A percentile compares a stretch with the other conserved stretches of the same genome.
Evolutionary conservation across 2,329 filamentous ascomycete species (phyloP).

Genomic region (Ramularia collo-cygni): DNA sequence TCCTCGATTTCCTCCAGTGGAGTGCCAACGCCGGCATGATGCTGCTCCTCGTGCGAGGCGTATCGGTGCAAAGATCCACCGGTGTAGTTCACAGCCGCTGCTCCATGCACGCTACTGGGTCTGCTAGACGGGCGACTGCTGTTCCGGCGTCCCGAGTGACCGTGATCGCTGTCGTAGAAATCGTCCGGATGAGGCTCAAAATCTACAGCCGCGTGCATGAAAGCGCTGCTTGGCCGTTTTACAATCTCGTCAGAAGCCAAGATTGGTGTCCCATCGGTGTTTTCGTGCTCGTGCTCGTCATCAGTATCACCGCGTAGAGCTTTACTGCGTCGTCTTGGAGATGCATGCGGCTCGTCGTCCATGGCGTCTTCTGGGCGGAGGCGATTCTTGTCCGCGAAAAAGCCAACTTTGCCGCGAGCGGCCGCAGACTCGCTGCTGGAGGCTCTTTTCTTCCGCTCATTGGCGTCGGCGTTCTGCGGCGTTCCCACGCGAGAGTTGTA

Average conservation of each 20-base stretch:
- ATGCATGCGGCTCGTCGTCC: slow-evolving; percentile 35
- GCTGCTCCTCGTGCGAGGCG: slow-evolving; percentile 47
- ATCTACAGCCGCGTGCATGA: slow-evolving; percentile 74
- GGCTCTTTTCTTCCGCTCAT: slow-evolving; percentile 20
- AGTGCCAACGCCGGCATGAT: slow-evolving; percentile 45
- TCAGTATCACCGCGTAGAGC: slow-evolving; percentile 41
- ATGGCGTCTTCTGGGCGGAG: slow-evolving; percentile 29
- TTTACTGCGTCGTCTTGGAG: slow-evolving; percentile 33
- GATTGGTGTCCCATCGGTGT: slow-evolving; percentile 67
- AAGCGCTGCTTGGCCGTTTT: slow-evolving; percentile 62
- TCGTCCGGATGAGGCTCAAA: slow-evolving; percentile 57
- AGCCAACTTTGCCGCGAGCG: slow-evolving; percentile 41
- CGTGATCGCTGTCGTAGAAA: slow-evolving; percentile 43
- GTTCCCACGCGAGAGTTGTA: slow-evolving; percentile 70
- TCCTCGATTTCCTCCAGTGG: slow-evolving; percentile 84
- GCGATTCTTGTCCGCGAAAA: slow-evolving; percentile 33
- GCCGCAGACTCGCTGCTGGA: slow-evolving; percentile 32
- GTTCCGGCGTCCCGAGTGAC: slow-evolving; percentile 40
- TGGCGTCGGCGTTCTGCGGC: slow-evolving; percentile 39
- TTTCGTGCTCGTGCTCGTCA: slow-evolving; percentile 42
- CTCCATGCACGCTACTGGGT: slow-evolving; percentile 49
- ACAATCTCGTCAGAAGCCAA: slow-evolving; percentile 80
- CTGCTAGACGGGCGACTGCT: slow-evolving; percentile 58
- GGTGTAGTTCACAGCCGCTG: slow-evolving; percentile 12
- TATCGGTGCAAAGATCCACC: slow-evolving; percentile 52